Evolutionary conservation across 2,329 filamentous ascomycete genomes (phyloP), one percentile per base, ranked within the genome.

Genomic region (Penicillium expansum): DNA sequence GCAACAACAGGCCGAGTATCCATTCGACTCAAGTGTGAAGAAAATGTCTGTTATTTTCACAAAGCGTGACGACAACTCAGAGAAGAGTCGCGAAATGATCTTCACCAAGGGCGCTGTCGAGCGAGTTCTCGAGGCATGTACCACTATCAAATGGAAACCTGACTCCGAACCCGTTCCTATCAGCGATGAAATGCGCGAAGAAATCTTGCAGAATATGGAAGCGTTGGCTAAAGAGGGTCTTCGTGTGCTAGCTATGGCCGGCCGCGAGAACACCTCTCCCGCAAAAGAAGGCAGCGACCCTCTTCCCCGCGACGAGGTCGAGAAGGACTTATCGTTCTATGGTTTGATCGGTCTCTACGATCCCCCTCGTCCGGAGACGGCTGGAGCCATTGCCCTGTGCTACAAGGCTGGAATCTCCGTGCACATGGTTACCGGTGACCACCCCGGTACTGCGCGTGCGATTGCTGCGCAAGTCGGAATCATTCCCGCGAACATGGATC

Each of bases 301-400:
- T 7, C 66, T 68, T 22, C 60, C 66, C 18, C 88, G 91, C 6
- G 75, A 78, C 6, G 75, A 80, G 5, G 82, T 93, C 14, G 91
- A 95, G 69, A 77, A 79, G 35, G 79, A 84, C 30, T 83, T 96
- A 32, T 82, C 81, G 3, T 89, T 95, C 59, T 83, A 90, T 14
- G 92, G 92, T n/a, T 82, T 96, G 10, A 87, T 89, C 48, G 91
- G 91, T 55, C 88, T 96, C 61, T 93, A 94, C 69, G 91, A 96
- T 64, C 91, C 91, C 4, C 91, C 91, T 54, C 89, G 91, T 1
- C 84, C 86, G 2, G 91, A 95, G 75, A 92, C 91, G 0, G 89
- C 87, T 22, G 82, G 80, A 1, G 86, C 89, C 7, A 90, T 92
- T 56, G 79, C 79, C 22, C 83, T 88, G 67, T 91, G 88, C 67